These are phyloP conservation scores for Delitschia confertaspora DNA, from an alignment of 495 filamentous ascomycete species.

Conservation along the genomic window DNA sequence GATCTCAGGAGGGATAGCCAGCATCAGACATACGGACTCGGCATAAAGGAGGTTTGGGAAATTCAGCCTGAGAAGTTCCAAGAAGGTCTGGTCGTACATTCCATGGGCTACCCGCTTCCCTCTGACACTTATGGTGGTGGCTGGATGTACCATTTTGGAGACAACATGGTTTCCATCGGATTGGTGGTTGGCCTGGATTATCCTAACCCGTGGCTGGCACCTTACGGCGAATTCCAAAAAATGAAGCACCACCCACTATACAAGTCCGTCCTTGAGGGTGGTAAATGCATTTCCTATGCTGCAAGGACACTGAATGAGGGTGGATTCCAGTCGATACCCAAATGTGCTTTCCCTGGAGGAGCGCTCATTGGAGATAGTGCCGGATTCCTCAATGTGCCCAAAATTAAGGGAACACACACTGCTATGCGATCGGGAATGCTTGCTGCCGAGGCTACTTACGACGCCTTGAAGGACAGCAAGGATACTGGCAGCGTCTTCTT, in stretches of 20 bases:
- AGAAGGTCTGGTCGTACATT: slow-evolving; percentile 77
- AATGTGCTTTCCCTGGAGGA: slow-evolving; percentile 90
- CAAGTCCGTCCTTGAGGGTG: slow-evolving; percentile 70
- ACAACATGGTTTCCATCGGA: slow-evolving; percentile 90
- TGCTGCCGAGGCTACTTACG: slow-evolving; percentile 80
- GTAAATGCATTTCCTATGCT: slow-evolving; percentile 96
- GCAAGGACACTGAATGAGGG: slow-evolving; percentile 90
- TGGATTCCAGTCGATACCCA: slow-evolving; percentile 95
- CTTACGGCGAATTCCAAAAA: slow-evolving; percentile 96
- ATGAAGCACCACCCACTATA: slow-evolving; percentile 96
- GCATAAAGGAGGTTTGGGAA: slow-evolving; percentile 97
- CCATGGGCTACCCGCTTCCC: slow-evolving; percentile 87
- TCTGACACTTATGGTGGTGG: slow-evolving; percentile 88
- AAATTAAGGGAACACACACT: slow-evolving; percentile 97
- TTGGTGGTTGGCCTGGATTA: slow-evolving; percentile 94
- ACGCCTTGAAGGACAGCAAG: slow-evolving; percentile 52
- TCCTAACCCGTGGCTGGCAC: slow-evolving; percentile 90
- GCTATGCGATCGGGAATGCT: slow-evolving; percentile 97
- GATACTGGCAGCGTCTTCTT: slow-evolving; percentile 68
- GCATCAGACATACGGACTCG: slow-evolving; percentile 89
- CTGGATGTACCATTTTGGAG: slow-evolving; percentile 98
- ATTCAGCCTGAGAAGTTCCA: slow-evolving; percentile 86
- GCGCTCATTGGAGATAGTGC: slow-evolving; percentile 94
- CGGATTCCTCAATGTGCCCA: slow-evolving; percentile 94
- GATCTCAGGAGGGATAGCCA: slow-evolving; percentile 83